Conservation (phyloP, 192 early-diverging fungal genomes). For the Coemansia sp. region DNA sequence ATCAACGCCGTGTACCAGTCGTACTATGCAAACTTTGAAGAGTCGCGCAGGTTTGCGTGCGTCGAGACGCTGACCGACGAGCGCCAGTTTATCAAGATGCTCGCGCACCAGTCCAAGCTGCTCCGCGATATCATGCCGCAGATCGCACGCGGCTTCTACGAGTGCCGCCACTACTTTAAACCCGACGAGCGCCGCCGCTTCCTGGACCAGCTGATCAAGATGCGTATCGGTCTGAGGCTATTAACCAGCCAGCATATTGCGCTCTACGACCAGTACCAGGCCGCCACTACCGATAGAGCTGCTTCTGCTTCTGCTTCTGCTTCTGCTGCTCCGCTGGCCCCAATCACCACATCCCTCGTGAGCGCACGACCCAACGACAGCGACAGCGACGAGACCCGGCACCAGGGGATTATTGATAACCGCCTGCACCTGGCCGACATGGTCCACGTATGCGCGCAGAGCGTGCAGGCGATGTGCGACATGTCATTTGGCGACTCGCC, state of each 20-base stretch:
- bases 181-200: slow-evolving; percentile 59
- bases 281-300: too few species aligned
- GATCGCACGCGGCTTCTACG: slow-evolving; percentile 82
- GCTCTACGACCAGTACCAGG: slow-evolving; percentile 53
- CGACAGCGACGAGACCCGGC: slow-evolving; percentile 4
- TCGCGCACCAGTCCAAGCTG: slow-evolving; percentile 65
- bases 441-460: slow-evolving; percentile 59
- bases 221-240: slow-evolving; percentile 82
- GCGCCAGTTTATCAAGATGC: slow-evolving; percentile 59
- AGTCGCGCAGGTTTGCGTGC: slow-evolving; percentile 55
- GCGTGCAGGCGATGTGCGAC: slow-evolving; percentile 81
- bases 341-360: too few species aligned
- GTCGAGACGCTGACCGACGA: slow-evolving; percentile 52
- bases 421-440: slow-evolving; percentile 26
- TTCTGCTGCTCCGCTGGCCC: not conserved
- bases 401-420: slow-evolving; percentile 30
- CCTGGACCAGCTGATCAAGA: slow-evolving; percentile 79
- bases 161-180: slow-evolving; percentile 79
- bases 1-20: slow-evolving; percentile 73
- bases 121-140: slow-evolving; percentile 82
- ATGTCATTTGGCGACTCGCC: slow-evolving; percentile 79
- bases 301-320: not conserved
- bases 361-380: too few species aligned
- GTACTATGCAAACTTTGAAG: slow-evolving; percentile 68
- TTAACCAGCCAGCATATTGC: slow-evolving; percentile 84